These are phyloP conservation scores for Wickerhamomyces canadensis DNA, from an alignment of 805 yeast species.

Conservation along the genomic window DNA sequence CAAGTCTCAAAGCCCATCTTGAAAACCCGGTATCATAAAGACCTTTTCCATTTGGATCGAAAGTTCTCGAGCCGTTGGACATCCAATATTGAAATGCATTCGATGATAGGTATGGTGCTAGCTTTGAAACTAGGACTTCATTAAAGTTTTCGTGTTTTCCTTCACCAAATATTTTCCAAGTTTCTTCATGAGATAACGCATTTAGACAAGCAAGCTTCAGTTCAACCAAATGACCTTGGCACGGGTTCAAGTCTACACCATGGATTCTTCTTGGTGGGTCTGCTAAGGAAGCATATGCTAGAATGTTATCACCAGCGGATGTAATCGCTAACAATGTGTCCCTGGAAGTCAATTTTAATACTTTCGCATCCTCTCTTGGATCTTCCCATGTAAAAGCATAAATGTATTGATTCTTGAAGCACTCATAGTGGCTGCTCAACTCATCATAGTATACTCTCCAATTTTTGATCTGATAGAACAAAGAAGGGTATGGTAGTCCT, in stretches of 20 bases:
- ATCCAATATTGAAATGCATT: conserved; percentile 81
- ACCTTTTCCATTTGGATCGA: conserved; percentile 50
- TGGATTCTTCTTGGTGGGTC: conserved; percentile 73
- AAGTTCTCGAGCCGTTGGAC: conserved; percentile 54
- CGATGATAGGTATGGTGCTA: conserved; percentile 70
- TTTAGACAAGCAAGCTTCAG: conserved; percentile 70
- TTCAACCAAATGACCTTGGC: conserved; percentile 76
- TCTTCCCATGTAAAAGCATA: conserved; percentile 92
- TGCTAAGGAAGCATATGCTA: conserved; percentile 64
- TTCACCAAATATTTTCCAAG: conserved; percentile 74
- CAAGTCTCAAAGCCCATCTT: conserved; percentile 76
- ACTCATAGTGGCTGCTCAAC: conserved; percentile 56
- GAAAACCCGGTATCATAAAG: conserved; percentile 80
- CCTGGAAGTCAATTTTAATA: conserved; percentile 50
- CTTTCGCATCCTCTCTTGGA: conserved; percentile 71
- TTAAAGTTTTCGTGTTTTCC: conserved; percentile 55
- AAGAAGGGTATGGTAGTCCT: conserved; percentile 72
- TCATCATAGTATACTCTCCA: conserved; percentile 83
- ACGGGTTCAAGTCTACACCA: conserved; percentile 81
- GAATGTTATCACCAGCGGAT: conserved; percentile 80
- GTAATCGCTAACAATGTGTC: conserved; percentile 81
- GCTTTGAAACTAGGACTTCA: conserved; percentile 45
- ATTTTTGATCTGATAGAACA: conserved; percentile 70
- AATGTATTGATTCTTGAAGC: conserved; percentile 73
- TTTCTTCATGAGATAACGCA: conserved; percentile 47